phyloP scores from a whole-genome alignment of 2,329 filamentous ascomycete genomes.

The Stemphylium lycopersici region DNA sequence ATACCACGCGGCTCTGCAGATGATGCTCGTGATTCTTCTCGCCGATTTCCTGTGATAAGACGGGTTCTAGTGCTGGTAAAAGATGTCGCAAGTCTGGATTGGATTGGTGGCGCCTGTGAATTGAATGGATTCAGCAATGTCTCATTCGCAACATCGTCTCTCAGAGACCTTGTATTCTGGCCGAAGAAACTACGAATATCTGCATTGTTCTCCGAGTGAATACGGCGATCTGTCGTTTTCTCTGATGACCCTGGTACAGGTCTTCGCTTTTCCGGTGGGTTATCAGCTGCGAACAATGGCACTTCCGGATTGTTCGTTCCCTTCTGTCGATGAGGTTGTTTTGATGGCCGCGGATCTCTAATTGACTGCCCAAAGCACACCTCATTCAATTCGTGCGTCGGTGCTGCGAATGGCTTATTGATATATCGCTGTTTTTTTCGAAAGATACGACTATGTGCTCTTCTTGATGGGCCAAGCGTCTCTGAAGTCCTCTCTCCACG shows the following conservation, averaged over 20 bases:
- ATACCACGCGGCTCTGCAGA: too few relatives aligned
- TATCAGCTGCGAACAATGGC: neutral
- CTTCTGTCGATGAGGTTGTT: slow-evolving; percentile 8
- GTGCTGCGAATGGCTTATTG: slow-evolving; percentile 41
- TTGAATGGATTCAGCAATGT: slow-evolving; percentile 20
- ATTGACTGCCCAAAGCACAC: slow-evolving; percentile 31
- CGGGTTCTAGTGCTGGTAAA: neutral
- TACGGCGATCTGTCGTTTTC: neutral
- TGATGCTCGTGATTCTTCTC: too few relatives aligned
- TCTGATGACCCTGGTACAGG: neutral
- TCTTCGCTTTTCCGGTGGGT: neutral
- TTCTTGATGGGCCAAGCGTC: neutral
- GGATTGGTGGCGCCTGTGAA: neutral
- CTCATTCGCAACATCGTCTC: neutral
- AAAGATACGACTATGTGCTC: slow-evolving; percentile 1
- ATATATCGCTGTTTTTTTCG: slow-evolving; percentile 5
- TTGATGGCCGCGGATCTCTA: slow-evolving; percentile 1
- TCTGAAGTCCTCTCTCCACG: neutral
- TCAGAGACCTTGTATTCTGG: neutral
- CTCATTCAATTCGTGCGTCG: slow-evolving; percentile 19
- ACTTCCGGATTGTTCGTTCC: neutral
- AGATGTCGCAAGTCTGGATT: slow-evolving; percentile 4
- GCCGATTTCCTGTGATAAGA: too few relatives aligned
- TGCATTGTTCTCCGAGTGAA: slow-evolving; percentile 20
- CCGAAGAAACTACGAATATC: slow-evolving; percentile 39